Base-by-base conservation (phyloP, 1,284 basidiomycete genomes). In the Leucoagaricus sp. region DNA sequence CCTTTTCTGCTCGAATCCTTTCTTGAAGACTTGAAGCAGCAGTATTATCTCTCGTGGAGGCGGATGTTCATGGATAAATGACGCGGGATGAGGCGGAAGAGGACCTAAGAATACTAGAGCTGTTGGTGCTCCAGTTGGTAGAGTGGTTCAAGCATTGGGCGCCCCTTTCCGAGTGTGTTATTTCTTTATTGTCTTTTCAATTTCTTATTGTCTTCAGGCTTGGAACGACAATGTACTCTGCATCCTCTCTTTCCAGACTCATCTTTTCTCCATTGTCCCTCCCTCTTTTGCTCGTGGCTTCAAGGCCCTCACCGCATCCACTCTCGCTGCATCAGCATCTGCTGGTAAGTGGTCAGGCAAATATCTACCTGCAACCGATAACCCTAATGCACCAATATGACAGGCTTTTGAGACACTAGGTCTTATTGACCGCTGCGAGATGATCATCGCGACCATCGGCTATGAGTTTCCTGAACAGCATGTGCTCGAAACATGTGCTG, bases 351-450 rank as follows among this genome's bases (percentile, higher is more conserved):
- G 41, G 29, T 28, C 50, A 34, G 49, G 44, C 47, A 9, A 23
- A 33, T 55, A 21, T 45, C 58, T 1, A 51, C 54, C 52, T 13
- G 65, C 64, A 29, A 64, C 48, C 28, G 41, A 45, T 3, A 41
- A 45, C 17, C 47, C 40, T 12, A 56, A 49, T 63, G 9, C 69
- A 69, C 42, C 40, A 5, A 68, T 83, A 26, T 92, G 88, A 88
- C 74, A 73, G 15, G 77, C 83, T 0, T 86, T 94, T 47, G 86
- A 90, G 52, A 75, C 80, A 1, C 79, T 97, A 0, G 91, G 91
- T 2, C 75, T 96, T 12, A 77, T 94, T 28, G 91, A 94, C 58
- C 84, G 93, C 28, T 96, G 93, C 67, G 92, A 95, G 62, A 85
- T 86, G 2, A 84, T 94, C 51, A 82, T 97, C 25, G 86, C 89